These are phyloP conservation scores for Pseudogymnoascus sp. DNA, from an alignment of 2,329 filamentous ascomycete species.

Conservation along the genomic window DNA sequence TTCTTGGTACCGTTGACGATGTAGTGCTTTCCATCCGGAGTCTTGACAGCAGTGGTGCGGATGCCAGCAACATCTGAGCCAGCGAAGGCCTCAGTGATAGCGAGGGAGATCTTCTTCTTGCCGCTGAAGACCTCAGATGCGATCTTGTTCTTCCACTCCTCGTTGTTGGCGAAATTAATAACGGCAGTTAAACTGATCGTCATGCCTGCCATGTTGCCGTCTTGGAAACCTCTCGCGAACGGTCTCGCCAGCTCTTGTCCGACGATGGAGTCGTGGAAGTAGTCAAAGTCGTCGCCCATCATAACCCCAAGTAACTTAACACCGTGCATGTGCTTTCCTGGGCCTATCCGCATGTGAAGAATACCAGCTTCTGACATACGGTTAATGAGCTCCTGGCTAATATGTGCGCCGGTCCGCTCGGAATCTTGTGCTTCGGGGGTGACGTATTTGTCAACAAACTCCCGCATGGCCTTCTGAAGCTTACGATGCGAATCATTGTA, in stretches of 20 bases:
- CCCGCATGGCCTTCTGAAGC: slow-evolving; percentile 61
- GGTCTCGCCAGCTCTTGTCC: slow-evolving; percentile 65
- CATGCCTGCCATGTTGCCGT: slow-evolving; percentile 84
- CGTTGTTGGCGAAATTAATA: slow-evolving; percentile 67
- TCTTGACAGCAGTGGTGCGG: slow-evolving; percentile 71
- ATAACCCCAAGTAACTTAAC: slow-evolving; percentile 61
- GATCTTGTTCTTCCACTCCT: slow-evolving; percentile 57
- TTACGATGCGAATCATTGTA: slow-evolving; percentile 67
- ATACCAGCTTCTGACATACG: slow-evolving; percentile 68
- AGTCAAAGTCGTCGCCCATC: slow-evolving; percentile 75
- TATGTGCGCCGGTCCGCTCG: slow-evolving; percentile 65
- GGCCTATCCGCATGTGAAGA: slow-evolving; percentile 75
- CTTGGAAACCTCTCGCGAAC: slow-evolving; percentile 73
- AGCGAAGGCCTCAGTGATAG: slow-evolving; percentile 83
- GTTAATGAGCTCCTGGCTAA: slow-evolving; percentile 66
- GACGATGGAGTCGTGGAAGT: slow-evolving; percentile 75
- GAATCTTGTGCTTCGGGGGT: slow-evolving; percentile 68
- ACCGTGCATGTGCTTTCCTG: slow-evolving; percentile 73
- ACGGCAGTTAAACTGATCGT: slow-evolving; percentile 74
- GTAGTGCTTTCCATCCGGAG: slow-evolving; percentile 66
- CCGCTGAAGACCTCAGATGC: slow-evolving; percentile 68
- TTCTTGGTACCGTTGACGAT: slow-evolving; percentile 71
- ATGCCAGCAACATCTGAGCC: slow-evolving; percentile 76
- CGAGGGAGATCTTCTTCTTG: slow-evolving; percentile 81
- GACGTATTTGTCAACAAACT: slow-evolving; percentile 66